These are phyloP conservation scores for Hyaloscypha bicolor DNA, from an alignment of 495 filamentous ascomycete genomes.

Conservation along the genomic window DNA sequence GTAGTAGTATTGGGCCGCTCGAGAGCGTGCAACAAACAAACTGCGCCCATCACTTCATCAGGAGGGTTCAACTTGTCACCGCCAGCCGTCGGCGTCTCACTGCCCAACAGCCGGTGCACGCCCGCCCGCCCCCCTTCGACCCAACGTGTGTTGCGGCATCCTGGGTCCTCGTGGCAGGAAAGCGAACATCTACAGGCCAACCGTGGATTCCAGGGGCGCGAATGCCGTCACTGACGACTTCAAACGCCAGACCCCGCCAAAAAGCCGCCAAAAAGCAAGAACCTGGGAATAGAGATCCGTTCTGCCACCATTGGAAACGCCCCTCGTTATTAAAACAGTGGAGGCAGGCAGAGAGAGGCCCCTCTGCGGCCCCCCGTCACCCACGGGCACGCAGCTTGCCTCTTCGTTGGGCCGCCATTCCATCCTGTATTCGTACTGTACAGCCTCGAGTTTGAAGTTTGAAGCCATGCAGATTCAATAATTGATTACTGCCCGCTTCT, in stretches of 20 bases:
- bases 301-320: background rate
- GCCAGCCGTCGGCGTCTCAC: background rate
- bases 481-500: background rate
- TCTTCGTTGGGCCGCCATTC: background rate
- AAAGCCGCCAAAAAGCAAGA: conserved; percentile 1
- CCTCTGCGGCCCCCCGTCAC: background rate
- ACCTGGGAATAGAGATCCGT: background rate
- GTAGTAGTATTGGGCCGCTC: too few relatives aligned
- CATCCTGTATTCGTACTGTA: background rate
- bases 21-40: background rate
- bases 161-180: conserved; percentile 5
- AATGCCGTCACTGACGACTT: background rate
- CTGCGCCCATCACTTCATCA: background rate
- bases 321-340: background rate
- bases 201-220: background rate
- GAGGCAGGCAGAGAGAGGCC: background rate
- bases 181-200: conserved; percentile 6
- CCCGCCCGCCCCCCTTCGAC: too few relatives aligned
- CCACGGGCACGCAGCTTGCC: background rate
- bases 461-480: background rate
- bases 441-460: too few relatives aligned
- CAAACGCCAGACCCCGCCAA: background rate
- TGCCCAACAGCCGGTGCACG: background rate
- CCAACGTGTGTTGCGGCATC: background rate
- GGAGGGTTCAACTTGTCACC: background rate